A percentile compares a stretch with the other conserved stretches of the same genome.
Evolutionary conservation across 495 filamentous ascomycete species (phyloP).

Genomic region (Aspergillus bridgeri): DNA sequence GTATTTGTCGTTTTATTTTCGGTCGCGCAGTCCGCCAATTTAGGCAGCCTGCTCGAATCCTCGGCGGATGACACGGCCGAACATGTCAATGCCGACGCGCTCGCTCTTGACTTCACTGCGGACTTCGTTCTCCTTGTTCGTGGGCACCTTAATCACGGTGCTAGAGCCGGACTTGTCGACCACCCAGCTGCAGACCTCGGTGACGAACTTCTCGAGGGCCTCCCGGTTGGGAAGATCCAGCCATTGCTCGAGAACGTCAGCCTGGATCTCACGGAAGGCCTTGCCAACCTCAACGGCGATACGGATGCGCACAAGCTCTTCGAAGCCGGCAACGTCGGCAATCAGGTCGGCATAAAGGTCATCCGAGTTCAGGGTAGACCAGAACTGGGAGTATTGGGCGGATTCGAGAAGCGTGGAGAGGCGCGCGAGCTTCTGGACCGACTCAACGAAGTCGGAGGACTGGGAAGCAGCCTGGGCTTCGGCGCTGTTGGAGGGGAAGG

Average conservation of each 20-base stretch:
- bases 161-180: conserved; percentile 45
- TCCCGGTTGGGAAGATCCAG: conserved; percentile 69
- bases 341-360: conserved; percentile 95
- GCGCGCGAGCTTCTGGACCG: conserved; percentile 79
- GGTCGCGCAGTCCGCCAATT: conserved; percentile 14
- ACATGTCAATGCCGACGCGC: conserved; percentile 71
- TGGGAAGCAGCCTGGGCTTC: conserved; percentile 61
- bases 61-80: conserved; percentile 83
- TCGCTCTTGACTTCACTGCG: conserved; percentile 95
- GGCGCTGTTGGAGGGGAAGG: conserved; percentile 47
- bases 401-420: conserved; percentile 83
- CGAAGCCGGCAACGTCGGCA: conserved; percentile 92
- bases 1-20: conserved; percentile 1
- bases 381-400: conserved; percentile 87
- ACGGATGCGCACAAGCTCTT: conserved; percentile 88
- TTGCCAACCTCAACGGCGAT: conserved; percentile 89
- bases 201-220: conserved; percentile 75
- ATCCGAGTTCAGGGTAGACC: conserved; percentile 86
- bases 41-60: conserved; percentile 88
- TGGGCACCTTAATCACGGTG: conserved; percentile 67
- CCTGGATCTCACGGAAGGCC: conserved; percentile 77
- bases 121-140: conserved; percentile 98
- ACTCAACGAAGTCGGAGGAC: conserved; percentile 67
- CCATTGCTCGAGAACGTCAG: conserved; percentile 78
- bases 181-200: conserved; percentile 83